These are phyloP conservation scores for Synchytrium microbalum DNA, from an alignment of 371 early-diverging fungal species.

Conservation along the genomic window DNA sequence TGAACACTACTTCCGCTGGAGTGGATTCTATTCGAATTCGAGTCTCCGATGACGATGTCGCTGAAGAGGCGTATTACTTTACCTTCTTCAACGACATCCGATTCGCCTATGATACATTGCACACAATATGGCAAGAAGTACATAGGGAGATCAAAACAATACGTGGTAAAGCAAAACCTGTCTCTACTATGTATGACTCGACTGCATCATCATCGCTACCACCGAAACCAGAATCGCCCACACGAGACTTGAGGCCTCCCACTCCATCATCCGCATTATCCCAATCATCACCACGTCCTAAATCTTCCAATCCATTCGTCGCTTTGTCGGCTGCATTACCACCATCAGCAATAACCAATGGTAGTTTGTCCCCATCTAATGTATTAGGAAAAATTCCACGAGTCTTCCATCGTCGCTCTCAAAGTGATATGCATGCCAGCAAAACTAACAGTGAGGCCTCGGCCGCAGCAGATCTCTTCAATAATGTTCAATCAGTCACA, in stretches of 20 bases:
- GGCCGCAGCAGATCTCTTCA: not conserved
- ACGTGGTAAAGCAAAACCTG: not conserved
- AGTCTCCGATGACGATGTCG: conserved; percentile 53
- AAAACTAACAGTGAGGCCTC: not conserved
- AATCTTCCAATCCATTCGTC: not conserved
- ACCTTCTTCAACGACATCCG: conserved; percentile 44
- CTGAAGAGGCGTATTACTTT: conserved; percentile 67
- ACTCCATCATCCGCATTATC: not conserved
- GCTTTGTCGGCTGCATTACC: not conserved
- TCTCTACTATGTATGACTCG: not conserved
- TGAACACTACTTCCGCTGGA: conserved; percentile 47
- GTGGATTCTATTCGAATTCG: conserved; percentile 44
- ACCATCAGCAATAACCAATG: not conserved
- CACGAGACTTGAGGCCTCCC: not conserved
- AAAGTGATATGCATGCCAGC: not conserved
- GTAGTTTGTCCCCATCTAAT: not conserved
- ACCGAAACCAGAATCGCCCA: not conserved
- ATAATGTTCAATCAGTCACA: not conserved
- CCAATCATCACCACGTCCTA: conserved; percentile 1
- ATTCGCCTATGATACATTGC: not conserved
- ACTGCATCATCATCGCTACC: not conserved
- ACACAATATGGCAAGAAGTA: not conserved
- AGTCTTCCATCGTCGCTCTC: not conserved
- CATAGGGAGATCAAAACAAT: not conserved
- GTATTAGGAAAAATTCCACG: not conserved